Base-by-base conservation (phyloP, 805 yeast genomes). In the Zygoascus biomembranicola region DNA sequence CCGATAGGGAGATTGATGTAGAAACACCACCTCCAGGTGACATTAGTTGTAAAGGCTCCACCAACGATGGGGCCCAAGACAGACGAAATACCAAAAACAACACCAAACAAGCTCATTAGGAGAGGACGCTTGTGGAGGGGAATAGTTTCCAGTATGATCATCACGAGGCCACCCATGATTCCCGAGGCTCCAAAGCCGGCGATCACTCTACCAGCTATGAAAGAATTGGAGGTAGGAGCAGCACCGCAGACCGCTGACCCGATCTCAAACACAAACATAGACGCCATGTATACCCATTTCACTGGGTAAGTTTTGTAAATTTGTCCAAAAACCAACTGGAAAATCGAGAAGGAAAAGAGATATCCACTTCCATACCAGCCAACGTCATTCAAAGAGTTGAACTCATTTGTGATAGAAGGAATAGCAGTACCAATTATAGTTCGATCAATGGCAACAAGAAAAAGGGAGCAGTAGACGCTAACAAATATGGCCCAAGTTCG, bases 101-200 rank as follows among this genome's bases (percentile, higher is more conserved):
- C 10, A 32, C 35, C 39, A 42, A 14, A 35, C 3, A 35, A 8
- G 39, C 39, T 35, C 13, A 35, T 3, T 13, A 13, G 2, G 31
- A 86, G 66, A 1, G 94, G 95, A 56, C 97, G 73, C 48, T 84
- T 81, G 53, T 92, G 76, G 56, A 85, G 75, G 2, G 92, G 81
- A 32, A 88, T 82, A 49, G 87, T 73, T 67, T 89, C 96, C 20
- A 90, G 80, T 59, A 85, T 77, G 9, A 89, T 77, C 51, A 89
- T 83, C 6, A 94, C 82, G 16, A 87, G 79, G 61, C 87, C 71
- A 0, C 89, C 77, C 47, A 82, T 82, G 62, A 88, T 78, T 1
- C 96, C 96, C 11, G 95, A 92, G 16, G 95, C 96, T 14, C 96
- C 96, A 55, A 85, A 76, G 19, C 97, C 97, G 32, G 95, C 84